Percentiles rank a stretch among this genome's conserved stretches.
phyloP scores from a whole-genome alignment of 2,329 filamentous ascomycete species.

The Talaromyces sp. region DNA sequence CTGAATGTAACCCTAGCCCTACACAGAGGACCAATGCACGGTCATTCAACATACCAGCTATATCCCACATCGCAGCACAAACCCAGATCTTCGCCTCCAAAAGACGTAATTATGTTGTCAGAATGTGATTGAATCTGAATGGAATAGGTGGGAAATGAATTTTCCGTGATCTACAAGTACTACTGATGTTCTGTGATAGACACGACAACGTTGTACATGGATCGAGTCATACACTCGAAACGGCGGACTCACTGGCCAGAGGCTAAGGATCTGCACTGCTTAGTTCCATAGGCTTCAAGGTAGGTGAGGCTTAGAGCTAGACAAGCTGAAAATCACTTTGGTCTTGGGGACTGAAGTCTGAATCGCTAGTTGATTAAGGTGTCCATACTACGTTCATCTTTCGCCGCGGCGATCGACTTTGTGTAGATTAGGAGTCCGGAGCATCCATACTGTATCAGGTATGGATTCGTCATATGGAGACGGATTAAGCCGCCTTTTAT shows the following conservation, averaged over 20 bases:
- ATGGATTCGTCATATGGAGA: background rate
- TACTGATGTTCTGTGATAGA: background rate
- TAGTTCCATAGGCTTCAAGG: background rate
- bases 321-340: background rate
- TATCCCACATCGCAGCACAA: background rate
- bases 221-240: background rate
- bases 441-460: background rate
- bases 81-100: background rate
- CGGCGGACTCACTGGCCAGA: background rate
- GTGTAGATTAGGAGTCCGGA: background rate
- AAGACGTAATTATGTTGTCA: background rate
- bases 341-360: background rate
- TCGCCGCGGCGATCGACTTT: background rate
- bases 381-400: background rate
- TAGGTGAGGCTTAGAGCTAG: background rate
- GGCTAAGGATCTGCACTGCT: background rate
- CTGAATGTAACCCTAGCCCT: conserved; percentile 9
- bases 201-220: background rate
- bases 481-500: background rate
- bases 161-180: background rate
- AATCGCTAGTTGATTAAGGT: background rate
- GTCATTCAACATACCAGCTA: background rate
- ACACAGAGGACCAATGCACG: conserved; percentile 1
- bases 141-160: background rate
- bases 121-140: background rate